Base-by-base conservation (phyloP, 345 rosid species). In the Chamaenerion angustifolium region DNA sequence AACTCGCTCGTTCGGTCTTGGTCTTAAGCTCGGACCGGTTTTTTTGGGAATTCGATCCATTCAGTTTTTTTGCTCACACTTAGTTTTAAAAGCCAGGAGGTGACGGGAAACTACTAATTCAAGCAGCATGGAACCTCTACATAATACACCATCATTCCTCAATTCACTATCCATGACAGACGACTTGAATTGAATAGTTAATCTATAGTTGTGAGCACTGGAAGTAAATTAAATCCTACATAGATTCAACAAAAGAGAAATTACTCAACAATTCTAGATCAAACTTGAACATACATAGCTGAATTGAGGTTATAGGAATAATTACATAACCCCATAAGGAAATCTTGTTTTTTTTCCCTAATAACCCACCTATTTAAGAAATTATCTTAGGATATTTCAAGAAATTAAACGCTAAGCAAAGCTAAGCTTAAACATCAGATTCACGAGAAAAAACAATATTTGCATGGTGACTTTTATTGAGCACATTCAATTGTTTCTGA, bases 41-140 rank as follows among this genome's bases (percentile, higher is more conserved):
- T n/a, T n/a, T n/a, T n/a, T n/a, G n/a, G n/a, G n/a, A n/a, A n/a
- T n/a, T n/a, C n/a, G n/a, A n/a, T n/a, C n/a, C n/a, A n/a, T n/a
- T n/a, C n/a, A n/a, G n/a, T n/a, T n/a, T n/a, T n/a, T n/a, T n/a
- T n/a, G n/a, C n/a, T n/a, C n/a, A n/a, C n/a, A n/a, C n/a, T n/a
- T n/a, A n/a, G n/a, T n/a, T n/a, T n/a, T n/a, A n/a, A n/a, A 83
- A 59, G 74, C 77, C 4, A 43, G 46, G 25, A 83, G 80, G 61
- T 86, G 72, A 54, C 81, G 79, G 4, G 73, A 78, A 14, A 92
- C 95, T 0, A 88, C 70, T 17, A 83, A 72, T 56, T 90, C 98
- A 3, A 90, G 95, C 61, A 90, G 75, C 71, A 78, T 43, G 27
- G 83, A 73, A 59, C 59, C 54, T 47, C 45, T 65, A 12, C 19